Base-by-base conservation (phyloP, 202 grass and related monocot genomes). In the Cymbopogon flexuosus region DNA sequence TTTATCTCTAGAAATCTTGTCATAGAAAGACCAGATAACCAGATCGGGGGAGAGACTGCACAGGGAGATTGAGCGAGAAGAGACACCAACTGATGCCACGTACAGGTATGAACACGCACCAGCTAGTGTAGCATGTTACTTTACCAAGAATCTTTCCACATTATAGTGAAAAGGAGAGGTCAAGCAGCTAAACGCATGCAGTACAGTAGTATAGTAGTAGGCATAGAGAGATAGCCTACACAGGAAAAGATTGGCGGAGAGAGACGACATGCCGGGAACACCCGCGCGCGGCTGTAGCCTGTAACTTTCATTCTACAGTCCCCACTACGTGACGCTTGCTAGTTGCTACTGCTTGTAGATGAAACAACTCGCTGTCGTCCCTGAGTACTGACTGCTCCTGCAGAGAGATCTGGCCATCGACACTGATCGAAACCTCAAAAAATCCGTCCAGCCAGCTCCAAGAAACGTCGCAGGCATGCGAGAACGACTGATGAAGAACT, bases 131-230 rank as follows among this genome's bases (percentile, higher is more conserved):
- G 49, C 73, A 76, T 65, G 56, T 59, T 51, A 80, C 84, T 79
- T 83, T 37, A 66, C 83, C 49, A 31, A 87, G 81, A 87, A 90
- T 87, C 81, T 81, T 87, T 81, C 63, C 80, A 73, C 60, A 76
- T 63, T 71, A 45, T n/a, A n/a, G 72, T 80, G 86, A 84, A 80
- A 88, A 47, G 19, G 63, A 21, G 4, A 2, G 54, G 22, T 69
- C 41, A 73, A 54, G 51, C 6, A 24, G 80, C 76, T 79, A 72
- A 74, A 70, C 81, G 62, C 76, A 87, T 74, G 1, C 12, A 33
- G 31, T 33, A 33, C 3, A 33, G n/a, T 35, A 35, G 3, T 2
- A 3, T 35, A 13, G 42, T 45, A 45, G 42, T 15, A 46, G 43
- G 43, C 12, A 15, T 47, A 14, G 42, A 31, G 1, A 3, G 30